Evolutionary conservation across 2,329 filamentous ascomycete genomes (phyloP), one percentile per base, ranked within the genome.

Genomic region (Anthostomella pinea): DNA sequence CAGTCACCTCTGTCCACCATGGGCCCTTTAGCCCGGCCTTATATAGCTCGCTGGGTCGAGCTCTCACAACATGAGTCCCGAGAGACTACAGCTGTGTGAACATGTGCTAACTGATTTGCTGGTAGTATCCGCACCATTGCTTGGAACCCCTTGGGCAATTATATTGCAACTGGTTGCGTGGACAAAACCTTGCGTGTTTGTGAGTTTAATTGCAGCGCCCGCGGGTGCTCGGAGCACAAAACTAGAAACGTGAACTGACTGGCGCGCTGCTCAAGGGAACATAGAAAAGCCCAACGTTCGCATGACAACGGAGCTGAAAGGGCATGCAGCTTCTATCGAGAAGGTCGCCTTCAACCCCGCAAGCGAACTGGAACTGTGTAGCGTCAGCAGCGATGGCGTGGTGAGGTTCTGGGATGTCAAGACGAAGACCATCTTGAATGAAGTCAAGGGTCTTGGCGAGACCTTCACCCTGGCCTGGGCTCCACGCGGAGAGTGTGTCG

Each of bases 111-210:
- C 11, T 7, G 10, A 18, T 30, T 11, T 23, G 28, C 15, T 9
- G 5, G 16, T 38, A 88, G 83, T 46, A 73, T 94, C 38, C 81
- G 86, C 25, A 83, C 85, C 2, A 82, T 97, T 48, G 83, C 86
- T 24, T 97, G 91, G 91, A 95, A 91, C 48, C 87, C 90, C 0
- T 71, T 87, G 0, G 89, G 91, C 21, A 85, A 79, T 7, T 71
- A 93, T 41, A 81, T 97, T 43, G 91, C 91, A 1, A 94, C 90
- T 1, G 89, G 88, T 3, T 77, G 83, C 5, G 68, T 73, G 16
- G 82, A 87, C 54, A 79, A 76, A 49, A 85, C 77, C 7, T 64
- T 91, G 35, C 79, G 86, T 52, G 82, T 90, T 30, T 91, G 86
- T 80, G 57, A 57, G 75, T 70, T 26, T 4, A 8, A 18, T 13